phyloP scores from a whole-genome alignment of 768 basidiomycete genomes.

The Tylopilus rubrobrunneus region DNA sequence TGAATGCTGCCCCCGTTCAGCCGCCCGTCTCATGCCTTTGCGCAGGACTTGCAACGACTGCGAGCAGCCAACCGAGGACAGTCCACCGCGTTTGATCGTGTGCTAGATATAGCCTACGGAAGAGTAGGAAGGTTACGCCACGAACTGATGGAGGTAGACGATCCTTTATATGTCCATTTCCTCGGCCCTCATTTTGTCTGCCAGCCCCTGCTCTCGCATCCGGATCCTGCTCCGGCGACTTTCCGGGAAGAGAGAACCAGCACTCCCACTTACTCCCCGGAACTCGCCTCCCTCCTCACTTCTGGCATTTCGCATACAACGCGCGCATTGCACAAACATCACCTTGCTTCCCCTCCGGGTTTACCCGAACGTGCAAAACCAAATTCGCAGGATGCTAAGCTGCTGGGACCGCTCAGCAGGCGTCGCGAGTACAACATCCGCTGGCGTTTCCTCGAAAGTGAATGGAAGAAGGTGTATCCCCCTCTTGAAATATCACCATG shows the following conservation, averaged over 20 bases:
- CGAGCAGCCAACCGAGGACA: slow-evolving; percentile 51
- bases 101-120: slow-evolving; percentile 73
- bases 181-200: slow-evolving; percentile 7
- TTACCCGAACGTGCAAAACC: slow-evolving; percentile 58
- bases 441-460: slow-evolving; percentile 56
- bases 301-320: slow-evolving; percentile 43
- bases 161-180: not conserved
- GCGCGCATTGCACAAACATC: slow-evolving; percentile 39
- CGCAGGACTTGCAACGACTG: slow-evolving; percentile 52
- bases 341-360: slow-evolving; percentile 47
- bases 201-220: slow-evolving; percentile 56
- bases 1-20: slow-evolving; percentile 15
- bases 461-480: slow-evolving; percentile 53
- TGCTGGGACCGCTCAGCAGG: slow-evolving; percentile 67
- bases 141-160: slow-evolving; percentile 60
- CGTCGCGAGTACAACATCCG: slow-evolving; percentile 71
- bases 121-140: slow-evolving; percentile 66
- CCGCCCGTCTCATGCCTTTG: not conserved
- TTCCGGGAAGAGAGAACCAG: slow-evolving; percentile 47
- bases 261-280: slow-evolving; percentile 64
- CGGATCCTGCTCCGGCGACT: slow-evolving; percentile 44
- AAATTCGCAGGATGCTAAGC: slow-evolving; percentile 50
- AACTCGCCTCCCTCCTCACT: slow-evolving; percentile 59
- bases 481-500: slow-evolving; percentile 51
- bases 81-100: slow-evolving; percentile 46